phyloP scores from a whole-genome alignment of 306 rosid genomes.

The Styphnolobium japonicum region DNA sequence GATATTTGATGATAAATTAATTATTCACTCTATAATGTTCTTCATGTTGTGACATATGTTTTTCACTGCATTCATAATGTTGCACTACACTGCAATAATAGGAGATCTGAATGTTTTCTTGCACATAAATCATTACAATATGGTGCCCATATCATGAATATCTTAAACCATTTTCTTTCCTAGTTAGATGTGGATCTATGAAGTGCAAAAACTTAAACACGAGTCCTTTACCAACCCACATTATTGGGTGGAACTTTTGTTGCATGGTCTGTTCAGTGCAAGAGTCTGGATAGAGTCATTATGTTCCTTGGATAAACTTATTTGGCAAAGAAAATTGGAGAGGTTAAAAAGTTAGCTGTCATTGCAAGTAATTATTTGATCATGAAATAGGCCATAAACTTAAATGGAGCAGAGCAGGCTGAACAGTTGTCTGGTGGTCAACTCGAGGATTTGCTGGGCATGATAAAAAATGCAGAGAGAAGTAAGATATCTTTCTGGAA shows the following conservation, averaged over 20 bases:
- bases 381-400: slow-evolving; percentile 44
- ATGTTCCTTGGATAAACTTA: neutral
- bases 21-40: neutral
- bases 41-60: neutral
- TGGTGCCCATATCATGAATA: neutral
- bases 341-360: neutral
- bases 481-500: slow-evolving; percentile 50
- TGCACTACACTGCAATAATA: neutral
- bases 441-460: slow-evolving; percentile 63
- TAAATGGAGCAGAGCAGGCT: slow-evolving; percentile 40
- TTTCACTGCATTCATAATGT: neutral
- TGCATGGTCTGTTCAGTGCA: neutral
- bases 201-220: neutral
- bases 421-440: slow-evolving; percentile 48
- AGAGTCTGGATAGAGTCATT: neutral
- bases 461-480: slow-evolving; percentile 82
- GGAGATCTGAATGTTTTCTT: neutral
- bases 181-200: neutral
- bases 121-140: neutral
- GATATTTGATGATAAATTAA: neutral
- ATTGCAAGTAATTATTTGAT: slow-evolving; percentile 10
- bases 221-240: neutral
- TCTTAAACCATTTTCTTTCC: neutral
- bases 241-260: neutral
- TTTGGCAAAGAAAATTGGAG: neutral